Base-by-base conservation (phyloP, 148 eudicot genomes). In the Arbutus unedo region DNA sequence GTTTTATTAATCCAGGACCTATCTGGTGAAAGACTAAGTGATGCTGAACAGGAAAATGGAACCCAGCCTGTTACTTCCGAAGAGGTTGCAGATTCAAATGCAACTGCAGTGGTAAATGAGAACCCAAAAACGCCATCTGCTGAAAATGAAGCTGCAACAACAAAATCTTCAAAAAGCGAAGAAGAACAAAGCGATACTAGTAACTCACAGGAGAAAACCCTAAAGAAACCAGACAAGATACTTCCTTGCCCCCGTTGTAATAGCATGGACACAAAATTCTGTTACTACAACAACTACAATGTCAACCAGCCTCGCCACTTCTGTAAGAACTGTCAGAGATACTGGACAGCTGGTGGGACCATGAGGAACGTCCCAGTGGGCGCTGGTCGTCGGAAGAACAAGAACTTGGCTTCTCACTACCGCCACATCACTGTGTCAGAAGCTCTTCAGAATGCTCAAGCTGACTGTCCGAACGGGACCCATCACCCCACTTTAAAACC, bases 281-380 rank as follows among this genome's bases (percentile, higher is more conserved):
- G 92, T 71, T 90, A 90, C 85, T 88, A 67, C 88, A 90, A 90
- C 85, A 90, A 90, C 47, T 90, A 88, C 83, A 88, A 90, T 62
- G 87, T 88, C 15, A 88, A 84, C 81, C 90, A 90, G 74, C 92
- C 92, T 0, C 87, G 92, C 3, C 88, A 90, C 72, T 88, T 90
- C 47, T 90, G 92, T 85, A 90, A 85, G 64, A 88, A 84, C 19
- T 90, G 92, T 79, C 92, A 90, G 83, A 83, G 92, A 48, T 88
- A 88, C 77, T 90, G 92, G 92, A 90, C 92, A 23, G 87, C 90
- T 72, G 92, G 92, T 15, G 92, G 92, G n/a, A 88, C 88, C 49
- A 90, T 87, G 92, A 86, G 92, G 84, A 90, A 90, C 44, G 89
- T 89, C 41, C 89, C 91, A 3, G 91, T 90, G 5, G 92, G 91